Percentiles rank a stretch among this genome's conserved stretches.
These are phyloP conservation scores for Sporobolomyces phaffii DNA, from an alignment of 768 basidiomycete species.

Conservation along the genomic window DNA sequence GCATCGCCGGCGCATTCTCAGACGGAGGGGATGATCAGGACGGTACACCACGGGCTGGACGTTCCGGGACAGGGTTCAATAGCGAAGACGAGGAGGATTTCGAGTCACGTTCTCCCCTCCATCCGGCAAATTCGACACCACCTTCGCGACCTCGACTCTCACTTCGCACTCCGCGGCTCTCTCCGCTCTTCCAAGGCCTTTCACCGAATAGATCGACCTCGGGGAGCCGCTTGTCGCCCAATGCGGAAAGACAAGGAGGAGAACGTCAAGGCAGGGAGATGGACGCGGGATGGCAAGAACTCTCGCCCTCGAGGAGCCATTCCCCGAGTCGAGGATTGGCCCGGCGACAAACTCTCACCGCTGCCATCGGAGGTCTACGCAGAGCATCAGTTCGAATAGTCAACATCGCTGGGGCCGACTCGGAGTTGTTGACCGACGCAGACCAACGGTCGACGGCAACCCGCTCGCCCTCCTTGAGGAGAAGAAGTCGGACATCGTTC, in stretches of 20 bases:
- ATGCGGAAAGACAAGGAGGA: background rate
- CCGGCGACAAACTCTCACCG: constrained; percentile 11
- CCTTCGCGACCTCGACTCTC: background rate
- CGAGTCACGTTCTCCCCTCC: background rate
- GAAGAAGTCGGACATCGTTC: background rate
- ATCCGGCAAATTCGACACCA: background rate
- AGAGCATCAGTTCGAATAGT: constrained; percentile 74
- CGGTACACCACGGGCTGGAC: background rate
- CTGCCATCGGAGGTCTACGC: constrained; percentile 28
- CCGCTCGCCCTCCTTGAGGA: background rate
- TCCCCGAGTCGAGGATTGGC: background rate
- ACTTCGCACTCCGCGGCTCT: background rate
- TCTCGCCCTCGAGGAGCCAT: background rate
- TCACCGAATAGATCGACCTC: background rate
- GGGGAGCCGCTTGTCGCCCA: background rate
- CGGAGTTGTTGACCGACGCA: background rate
- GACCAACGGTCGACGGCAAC: background rate
- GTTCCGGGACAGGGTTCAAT: background rate
- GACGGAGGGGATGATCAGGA: background rate
- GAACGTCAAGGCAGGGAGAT: background rate
- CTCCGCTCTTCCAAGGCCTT: background rate
- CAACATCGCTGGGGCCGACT: constrained; percentile 56
- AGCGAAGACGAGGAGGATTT: background rate
- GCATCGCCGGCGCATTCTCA: background rate
- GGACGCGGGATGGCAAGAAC: background rate